A percentile compares a stretch with the other conserved stretches of the same genome.
Conservation (phyloP, 164 flowering plant species). For the Amborella trichopoda region DNA sequence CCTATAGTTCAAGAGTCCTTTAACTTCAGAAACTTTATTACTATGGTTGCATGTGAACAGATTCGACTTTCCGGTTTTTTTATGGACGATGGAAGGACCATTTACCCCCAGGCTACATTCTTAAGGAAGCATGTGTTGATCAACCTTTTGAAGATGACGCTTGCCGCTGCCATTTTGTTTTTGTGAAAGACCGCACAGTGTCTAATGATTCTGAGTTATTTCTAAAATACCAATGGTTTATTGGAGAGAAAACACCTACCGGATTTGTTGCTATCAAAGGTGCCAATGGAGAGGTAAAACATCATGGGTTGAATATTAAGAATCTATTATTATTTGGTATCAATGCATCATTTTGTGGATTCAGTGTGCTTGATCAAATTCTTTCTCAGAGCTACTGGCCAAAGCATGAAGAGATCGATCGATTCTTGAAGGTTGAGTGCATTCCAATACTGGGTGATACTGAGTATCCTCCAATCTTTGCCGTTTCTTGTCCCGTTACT, state of each 20-base stretch:
- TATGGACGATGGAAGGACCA: constrained; percentile 74
- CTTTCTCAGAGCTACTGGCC: constrained; percentile 70
- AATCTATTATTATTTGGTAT: too few relatives aligned
- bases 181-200: constrained; percentile 38
- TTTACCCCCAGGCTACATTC: constrained; percentile 63
- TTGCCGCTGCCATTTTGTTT: constrained; percentile 72
- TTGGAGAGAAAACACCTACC: constrained; percentile 64
- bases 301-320: too few relatives aligned
- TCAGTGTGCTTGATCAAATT: too few relatives aligned
- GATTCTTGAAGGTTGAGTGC: constrained; percentile 81
- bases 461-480: constrained; percentile 70
- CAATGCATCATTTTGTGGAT: too few relatives aligned
- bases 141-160: constrained; percentile 86
- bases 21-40: neutral
- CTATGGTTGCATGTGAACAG: constrained; percentile 25
- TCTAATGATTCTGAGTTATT: constrained; percentile 36
- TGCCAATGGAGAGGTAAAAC: constrained; percentile 61
- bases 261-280: constrained; percentile 54
- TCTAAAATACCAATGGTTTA: constrained; percentile 77
- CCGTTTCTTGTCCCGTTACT: constrained; percentile 73
- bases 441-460: constrained; percentile 55
- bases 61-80: constrained; percentile 71
- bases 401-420: constrained; percentile 63
- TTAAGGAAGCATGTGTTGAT: constrained; percentile 75
- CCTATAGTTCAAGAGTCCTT: too few relatives aligned